These are phyloP conservation scores for Dysphania ambrosioides DNA, from an alignment of 148 eudicot species.

Conservation along the genomic window DNA sequence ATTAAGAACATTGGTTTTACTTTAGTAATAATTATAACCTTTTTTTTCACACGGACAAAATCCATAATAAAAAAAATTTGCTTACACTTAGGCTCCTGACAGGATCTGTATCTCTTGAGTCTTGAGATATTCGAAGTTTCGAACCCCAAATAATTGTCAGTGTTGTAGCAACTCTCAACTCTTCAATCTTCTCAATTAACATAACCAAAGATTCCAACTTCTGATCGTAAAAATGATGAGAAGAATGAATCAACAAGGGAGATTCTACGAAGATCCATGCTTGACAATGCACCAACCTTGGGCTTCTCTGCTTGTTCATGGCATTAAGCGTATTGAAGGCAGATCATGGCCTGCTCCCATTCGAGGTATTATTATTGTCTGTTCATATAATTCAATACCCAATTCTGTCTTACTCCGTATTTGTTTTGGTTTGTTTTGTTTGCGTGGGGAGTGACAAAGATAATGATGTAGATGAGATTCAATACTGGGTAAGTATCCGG, in stretches of 20 bases:
- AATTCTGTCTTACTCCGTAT: neutral
- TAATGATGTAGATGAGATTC: too few relatives aligned
- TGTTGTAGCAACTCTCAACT: too few relatives aligned
- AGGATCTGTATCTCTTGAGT: too few relatives aligned
- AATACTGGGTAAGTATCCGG: neutral
- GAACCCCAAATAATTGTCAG: too few relatives aligned
- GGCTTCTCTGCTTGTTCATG: constrained; percentile 87
- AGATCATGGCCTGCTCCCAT: constrained; percentile 95
- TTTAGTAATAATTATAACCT: too few relatives aligned
- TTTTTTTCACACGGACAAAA: too few relatives aligned
- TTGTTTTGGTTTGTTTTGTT: neutral
- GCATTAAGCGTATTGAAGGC: constrained; percentile 88
- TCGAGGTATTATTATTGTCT: constrained; percentile 36
- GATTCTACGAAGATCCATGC: constrained; percentile 45
- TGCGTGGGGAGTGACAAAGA: too few relatives aligned
- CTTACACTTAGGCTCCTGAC: too few relatives aligned
- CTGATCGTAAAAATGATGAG: constrained; percentile 10
- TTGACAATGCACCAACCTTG: constrained; percentile 96
- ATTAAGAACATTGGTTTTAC: too few relatives aligned
- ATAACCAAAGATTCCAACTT: neutral
- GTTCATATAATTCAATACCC: neutral
- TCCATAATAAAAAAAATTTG: too few relatives aligned
- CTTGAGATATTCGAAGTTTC: too few relatives aligned
- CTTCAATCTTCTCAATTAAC: neutral
- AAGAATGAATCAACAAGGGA: constrained; percentile 23